Evolutionary conservation across 2,329 filamentous ascomycete genomes (phyloP).

Genomic region (Xylaria arbuscula): DNA sequence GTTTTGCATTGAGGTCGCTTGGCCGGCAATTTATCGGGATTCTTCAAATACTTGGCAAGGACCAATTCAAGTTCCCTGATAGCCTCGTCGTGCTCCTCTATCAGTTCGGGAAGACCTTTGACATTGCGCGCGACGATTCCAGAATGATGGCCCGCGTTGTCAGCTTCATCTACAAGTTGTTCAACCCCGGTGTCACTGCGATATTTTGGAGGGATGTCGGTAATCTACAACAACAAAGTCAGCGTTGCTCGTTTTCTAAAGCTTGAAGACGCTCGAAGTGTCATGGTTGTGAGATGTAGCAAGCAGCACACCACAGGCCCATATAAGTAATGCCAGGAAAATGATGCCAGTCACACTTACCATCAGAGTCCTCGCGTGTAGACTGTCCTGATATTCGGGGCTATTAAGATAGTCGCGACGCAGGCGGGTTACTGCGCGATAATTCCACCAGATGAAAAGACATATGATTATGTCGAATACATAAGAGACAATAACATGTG

Average conservation of each 20-base stretch:
- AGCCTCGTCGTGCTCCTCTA: slow-evolving; percentile 80
- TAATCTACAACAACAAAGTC: slow-evolving; percentile 69
- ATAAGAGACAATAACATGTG: slow-evolving; percentile 64
- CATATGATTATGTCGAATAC: slow-evolving; percentile 78
- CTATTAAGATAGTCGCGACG: slow-evolving; percentile 83
- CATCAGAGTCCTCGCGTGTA: slow-evolving; percentile 78
- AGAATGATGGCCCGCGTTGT: slow-evolving; percentile 55
- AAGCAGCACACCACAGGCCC: background rate
- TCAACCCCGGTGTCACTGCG: slow-evolving; percentile 86
- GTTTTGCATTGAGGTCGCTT: slow-evolving; percentile 81
- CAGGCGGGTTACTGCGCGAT: slow-evolving; percentile 74
- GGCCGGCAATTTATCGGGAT: slow-evolving; percentile 79
- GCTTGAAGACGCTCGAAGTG: background rate
- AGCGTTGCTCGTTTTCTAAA: slow-evolving; percentile 2
- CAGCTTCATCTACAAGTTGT: slow-evolving; percentile 52
- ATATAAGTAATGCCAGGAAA: background rate
- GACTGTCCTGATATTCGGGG: slow-evolving; percentile 84
- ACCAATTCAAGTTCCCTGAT: slow-evolving; percentile 84
- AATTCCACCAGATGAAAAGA: slow-evolving; percentile 83
- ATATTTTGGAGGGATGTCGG: slow-evolving; percentile 79
- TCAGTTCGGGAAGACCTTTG: slow-evolving; percentile 84
- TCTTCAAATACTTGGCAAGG: slow-evolving; percentile 87
- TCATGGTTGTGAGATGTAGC: background rate
- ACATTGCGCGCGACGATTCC: slow-evolving; percentile 85
- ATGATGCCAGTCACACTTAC: slow-evolving; percentile 50